Conservation (phyloP, 2,329 filamentous ascomycete species). For the Colletotrichum sp. region DNA sequence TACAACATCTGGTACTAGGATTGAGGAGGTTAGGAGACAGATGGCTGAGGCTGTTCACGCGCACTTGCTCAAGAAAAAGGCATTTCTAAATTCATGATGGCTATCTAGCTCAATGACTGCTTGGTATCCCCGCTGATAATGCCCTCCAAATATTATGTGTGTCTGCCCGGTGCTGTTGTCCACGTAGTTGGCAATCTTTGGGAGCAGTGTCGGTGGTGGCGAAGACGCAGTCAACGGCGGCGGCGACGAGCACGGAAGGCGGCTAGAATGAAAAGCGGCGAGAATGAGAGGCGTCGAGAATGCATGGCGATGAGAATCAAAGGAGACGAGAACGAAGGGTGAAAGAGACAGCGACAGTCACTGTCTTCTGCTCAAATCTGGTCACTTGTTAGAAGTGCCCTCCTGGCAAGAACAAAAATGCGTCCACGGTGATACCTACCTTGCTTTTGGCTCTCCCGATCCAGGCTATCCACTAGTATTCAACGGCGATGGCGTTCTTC, state of each 20-base stretch:
- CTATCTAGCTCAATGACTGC: not conserved
- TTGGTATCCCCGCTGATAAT: not conserved
- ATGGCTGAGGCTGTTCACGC: rapidly evolving
- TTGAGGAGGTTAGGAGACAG: not conserved
- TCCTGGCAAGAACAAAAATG: rapidly evolving
- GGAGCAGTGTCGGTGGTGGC: rapidly evolving
- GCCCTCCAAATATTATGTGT: not conserved
- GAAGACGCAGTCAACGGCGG: rapidly evolving
- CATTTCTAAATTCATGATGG: not conserved
- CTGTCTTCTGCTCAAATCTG: not conserved
- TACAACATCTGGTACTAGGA: not conserved
- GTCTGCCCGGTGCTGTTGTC: rapidly evolving
- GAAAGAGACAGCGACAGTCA: not conserved
- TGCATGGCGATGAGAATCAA: rapidly evolving
- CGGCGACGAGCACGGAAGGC: not conserved
- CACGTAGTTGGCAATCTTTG: rapidly evolving
- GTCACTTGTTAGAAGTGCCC: not conserved
- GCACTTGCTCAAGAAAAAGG: not conserved
- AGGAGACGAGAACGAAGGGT: not conserved
- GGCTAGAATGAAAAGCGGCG: too few species aligned
- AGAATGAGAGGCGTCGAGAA: too few species aligned
- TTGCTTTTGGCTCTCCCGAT: too few species aligned
- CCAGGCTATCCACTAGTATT: too few species aligned
- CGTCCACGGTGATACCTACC: too few species aligned
- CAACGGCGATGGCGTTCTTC: too few species aligned